Conservation (phyloP, 2,329 filamentous ascomycete genomes). For the Epichloe bromicola region DNA sequence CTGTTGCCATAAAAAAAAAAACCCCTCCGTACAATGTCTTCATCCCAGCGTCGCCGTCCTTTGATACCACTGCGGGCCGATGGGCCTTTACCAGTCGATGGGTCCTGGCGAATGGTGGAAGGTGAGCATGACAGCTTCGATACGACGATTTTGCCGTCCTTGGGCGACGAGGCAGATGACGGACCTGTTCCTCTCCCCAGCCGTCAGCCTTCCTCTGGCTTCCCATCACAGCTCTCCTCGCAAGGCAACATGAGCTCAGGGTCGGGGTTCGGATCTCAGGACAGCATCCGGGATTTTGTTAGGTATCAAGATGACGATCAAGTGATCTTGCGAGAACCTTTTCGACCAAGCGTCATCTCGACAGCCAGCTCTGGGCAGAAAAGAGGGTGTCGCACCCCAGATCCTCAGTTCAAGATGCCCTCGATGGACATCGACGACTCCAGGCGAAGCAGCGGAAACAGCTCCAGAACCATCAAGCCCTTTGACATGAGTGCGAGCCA, state of each 20-base stretch:
- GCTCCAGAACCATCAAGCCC: conserved; percentile 20
- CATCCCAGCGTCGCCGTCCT: background rate
- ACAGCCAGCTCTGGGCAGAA: conserved; percentile 16
- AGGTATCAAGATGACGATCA: conserved; percentile 41
- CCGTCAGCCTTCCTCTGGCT: conserved; percentile 20
- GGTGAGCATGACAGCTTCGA: conserved; percentile 49
- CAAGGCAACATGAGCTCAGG: conserved; percentile 16
- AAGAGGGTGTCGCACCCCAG: conserved; percentile 25
- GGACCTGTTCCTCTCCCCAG: conserved; percentile 25
- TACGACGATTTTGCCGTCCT: conserved; percentile 36
- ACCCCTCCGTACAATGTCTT: background rate
- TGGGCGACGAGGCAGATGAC: conserved; percentile 26
- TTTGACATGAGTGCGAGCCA: conserved; percentile 9
- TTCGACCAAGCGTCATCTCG: conserved; percentile 39
- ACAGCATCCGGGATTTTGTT: conserved; percentile 42
- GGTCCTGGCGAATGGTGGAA: conserved; percentile 49
- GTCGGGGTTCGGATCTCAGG: conserved; percentile 34
- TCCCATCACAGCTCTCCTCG: conserved; percentile 35
- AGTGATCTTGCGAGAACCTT: conserved; percentile 40
- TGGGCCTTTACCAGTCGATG: conserved; percentile 30
- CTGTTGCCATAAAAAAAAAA: background rate
- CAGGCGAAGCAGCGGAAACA: conserved; percentile 16
- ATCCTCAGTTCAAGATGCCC: conserved; percentile 43
- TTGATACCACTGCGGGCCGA: conserved; percentile 10
- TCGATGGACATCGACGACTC: conserved; percentile 28